These are phyloP conservation scores for Solanum acaule DNA, from an alignment of 257 asterid species.

Conservation along the genomic window DNA sequence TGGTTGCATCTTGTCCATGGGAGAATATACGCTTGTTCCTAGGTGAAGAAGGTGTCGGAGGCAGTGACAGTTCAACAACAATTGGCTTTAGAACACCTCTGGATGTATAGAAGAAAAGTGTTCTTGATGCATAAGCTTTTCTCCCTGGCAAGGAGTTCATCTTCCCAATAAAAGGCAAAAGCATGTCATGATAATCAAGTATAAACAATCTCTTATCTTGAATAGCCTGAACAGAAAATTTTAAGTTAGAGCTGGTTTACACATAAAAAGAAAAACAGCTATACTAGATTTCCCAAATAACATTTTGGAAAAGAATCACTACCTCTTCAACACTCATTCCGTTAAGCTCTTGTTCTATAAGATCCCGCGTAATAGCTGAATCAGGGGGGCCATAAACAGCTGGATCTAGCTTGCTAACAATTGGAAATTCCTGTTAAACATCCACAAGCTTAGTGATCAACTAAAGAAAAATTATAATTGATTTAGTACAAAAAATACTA, in stretches of 20 bases:
- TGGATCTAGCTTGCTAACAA: slow-evolving; percentile 73
- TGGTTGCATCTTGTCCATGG: slow-evolving; percentile 68
- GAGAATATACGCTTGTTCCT: slow-evolving; percentile 47
- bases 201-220: slow-evolving; percentile 56
- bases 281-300: not conserved
- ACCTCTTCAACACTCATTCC: slow-evolving; percentile 72
- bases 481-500: not conserved
- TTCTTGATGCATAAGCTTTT: slow-evolving; percentile 86
- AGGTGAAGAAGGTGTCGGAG: slow-evolving; percentile 47
- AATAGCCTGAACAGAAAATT: slow-evolving; percentile 42
- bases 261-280: not conserved
- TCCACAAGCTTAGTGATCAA: not conserved
- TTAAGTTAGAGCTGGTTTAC: not conserved
- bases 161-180: slow-evolving; percentile 69
- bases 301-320: not conserved
- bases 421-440: slow-evolving; percentile 65
- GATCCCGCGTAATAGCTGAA: slow-evolving; percentile 62
- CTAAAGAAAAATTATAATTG: not conserved
- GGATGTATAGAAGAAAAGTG: slow-evolving; percentile 42
- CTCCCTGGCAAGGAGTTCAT: slow-evolving; percentile 75
- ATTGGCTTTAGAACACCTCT: slow-evolving; percentile 48
- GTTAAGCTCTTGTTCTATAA: slow-evolving; percentile 52
- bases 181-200: slow-evolving; percentile 67
- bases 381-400: slow-evolving; percentile 64
- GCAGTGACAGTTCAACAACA: slow-evolving; percentile 60